Conservation (phyloP, 108 stramenopile genomes). For the Nannochloropsis granulata region DNA sequence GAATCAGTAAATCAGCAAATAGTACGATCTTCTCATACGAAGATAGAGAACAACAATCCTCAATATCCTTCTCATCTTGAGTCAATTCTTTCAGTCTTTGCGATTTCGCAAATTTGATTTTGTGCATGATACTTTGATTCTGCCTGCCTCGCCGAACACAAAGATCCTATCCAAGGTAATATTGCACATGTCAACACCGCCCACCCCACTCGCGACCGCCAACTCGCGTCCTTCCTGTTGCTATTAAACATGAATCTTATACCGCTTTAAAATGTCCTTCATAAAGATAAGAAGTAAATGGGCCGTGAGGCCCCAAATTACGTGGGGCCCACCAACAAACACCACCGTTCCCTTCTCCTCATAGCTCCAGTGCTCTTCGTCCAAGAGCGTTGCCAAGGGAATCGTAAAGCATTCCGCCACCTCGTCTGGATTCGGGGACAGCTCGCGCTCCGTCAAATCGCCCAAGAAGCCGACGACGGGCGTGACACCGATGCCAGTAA, state of each 20-base stretch:
- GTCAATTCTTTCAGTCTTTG: too few species aligned
- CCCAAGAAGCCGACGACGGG: constrained; percentile 72
- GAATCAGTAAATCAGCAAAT: too few species aligned
- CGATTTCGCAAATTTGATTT: too few species aligned
- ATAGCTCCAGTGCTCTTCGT: constrained; percentile 54
- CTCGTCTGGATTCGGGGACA: constrained; percentile 52
- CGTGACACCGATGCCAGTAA: constrained; percentile 79
- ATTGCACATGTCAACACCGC: too few species aligned
- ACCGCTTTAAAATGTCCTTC: constrained; percentile 56
- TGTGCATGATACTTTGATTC: too few species aligned
- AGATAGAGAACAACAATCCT: too few species aligned
- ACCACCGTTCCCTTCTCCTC: constrained; percentile 55
- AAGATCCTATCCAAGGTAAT: too few species aligned
- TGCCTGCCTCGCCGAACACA: too few species aligned
- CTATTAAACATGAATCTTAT: constrained; percentile 8
- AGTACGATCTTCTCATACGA: too few species aligned
- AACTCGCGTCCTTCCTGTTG: not conserved
- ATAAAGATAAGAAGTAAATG: constrained; percentile 64
- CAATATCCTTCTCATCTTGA: too few species aligned
- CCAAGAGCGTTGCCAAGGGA: constrained; percentile 50
- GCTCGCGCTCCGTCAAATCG: constrained; percentile 45
- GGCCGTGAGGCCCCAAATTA: constrained; percentile 77
- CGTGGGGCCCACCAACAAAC: constrained; percentile 67
- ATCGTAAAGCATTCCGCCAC: constrained; percentile 73
- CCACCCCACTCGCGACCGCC: too few species aligned